These are phyloP conservation scores for Myriosclerotinia duriaeana DNA, from an alignment of 2,329 filamentous ascomycete species.

Conservation along the genomic window DNA sequence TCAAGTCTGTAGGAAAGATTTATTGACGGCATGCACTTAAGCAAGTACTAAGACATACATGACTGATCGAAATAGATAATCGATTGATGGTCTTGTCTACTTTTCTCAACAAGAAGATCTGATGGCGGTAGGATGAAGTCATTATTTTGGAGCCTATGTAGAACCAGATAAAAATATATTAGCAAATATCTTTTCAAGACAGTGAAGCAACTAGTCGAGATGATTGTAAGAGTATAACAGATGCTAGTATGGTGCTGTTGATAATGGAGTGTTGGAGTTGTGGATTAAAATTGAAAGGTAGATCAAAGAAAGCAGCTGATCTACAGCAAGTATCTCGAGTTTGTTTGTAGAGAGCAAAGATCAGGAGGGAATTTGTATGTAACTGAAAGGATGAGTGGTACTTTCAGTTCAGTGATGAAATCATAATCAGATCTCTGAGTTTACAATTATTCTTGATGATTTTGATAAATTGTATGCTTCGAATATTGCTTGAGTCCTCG, in stretches of 20 bases:
- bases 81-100: not conserved
- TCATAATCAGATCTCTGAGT: not conserved
- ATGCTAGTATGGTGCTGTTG: not conserved
- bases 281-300: not conserved
- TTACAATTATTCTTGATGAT: not conserved
- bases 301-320: not conserved
- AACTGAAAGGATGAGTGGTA: not conserved
- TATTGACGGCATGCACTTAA: not conserved
- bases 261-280: not conserved
- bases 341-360: not conserved
- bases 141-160: no score
- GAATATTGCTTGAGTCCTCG: not conserved
- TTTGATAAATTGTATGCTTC: not conserved
- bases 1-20: fast-evolving
- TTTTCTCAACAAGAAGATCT: not conserved
- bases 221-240: not conserved
- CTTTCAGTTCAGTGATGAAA: not conserved
- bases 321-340: not conserved
- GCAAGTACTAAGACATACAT: not conserved
- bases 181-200: not conserved
- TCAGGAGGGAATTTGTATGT: not conserved
- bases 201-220: not conserved
- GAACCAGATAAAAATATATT: not conserved
- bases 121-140: no score
- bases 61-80: no score